Evolutionary conservation across 2,329 filamentous ascomycete species (phyloP).

Genomic region (Aspergillus sp.): DNA sequence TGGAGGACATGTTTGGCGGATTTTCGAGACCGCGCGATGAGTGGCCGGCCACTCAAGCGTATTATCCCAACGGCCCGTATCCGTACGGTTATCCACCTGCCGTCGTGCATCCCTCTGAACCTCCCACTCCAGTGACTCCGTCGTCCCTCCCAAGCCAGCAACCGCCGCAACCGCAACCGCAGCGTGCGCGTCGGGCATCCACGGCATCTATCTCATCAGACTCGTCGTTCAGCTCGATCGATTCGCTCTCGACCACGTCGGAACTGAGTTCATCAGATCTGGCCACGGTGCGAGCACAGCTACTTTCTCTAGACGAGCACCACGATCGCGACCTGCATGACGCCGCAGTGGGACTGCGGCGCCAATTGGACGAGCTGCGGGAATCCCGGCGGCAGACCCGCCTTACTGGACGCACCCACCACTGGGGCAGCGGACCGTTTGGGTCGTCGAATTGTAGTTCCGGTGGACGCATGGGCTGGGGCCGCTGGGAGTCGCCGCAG

Average conservation of each 20-base stretch:
- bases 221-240: constrained; percentile 37
- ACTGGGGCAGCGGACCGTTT: constrained; percentile 12
- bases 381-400: constrained; percentile 34
- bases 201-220: constrained; percentile 30
- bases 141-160: background rate
- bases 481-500: constrained; percentile 37
- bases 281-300: constrained; percentile 34
- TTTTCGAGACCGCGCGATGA: constrained; percentile 8
- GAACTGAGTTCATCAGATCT: constrained; percentile 37
- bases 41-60: constrained; percentile 6
- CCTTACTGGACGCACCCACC: constrained; percentile 17
- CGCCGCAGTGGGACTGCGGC: constrained; percentile 35
- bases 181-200: constrained; percentile 28
- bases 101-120: background rate
- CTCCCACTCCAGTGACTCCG: background rate
- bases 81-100: background rate
- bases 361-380: constrained; percentile 32
- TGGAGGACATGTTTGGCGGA: constrained; percentile 19
- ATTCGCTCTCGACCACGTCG: constrained; percentile 37
- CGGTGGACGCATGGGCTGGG: constrained; percentile 26
- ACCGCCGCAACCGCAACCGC: constrained; percentile 6
- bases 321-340: constrained; percentile 37
- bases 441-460: background rate
- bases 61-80: constrained; percentile 13
- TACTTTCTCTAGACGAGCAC: constrained; percentile 33